phyloP scores from a whole-genome alignment of 352 stramenopile species.

The Pythium scleroteichum region DNA sequence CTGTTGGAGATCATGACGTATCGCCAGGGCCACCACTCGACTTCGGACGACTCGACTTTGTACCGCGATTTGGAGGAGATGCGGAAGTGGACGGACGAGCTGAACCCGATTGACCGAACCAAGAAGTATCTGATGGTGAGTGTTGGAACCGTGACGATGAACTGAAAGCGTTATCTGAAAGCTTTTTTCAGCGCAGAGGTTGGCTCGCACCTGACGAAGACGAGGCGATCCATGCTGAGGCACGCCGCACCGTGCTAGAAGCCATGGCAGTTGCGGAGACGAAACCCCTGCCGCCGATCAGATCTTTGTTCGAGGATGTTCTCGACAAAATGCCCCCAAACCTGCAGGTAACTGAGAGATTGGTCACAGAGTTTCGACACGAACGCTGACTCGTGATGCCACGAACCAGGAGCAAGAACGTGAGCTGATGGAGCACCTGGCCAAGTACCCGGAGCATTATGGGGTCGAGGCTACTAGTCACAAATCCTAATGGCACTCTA shows the following conservation, averaged over 20 bases:
- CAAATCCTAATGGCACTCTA: too few species aligned
- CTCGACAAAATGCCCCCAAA: conserved; percentile 94
- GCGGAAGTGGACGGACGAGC: conserved; percentile 87
- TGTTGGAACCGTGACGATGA: neutral
- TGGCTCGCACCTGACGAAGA: conserved; percentile 91
- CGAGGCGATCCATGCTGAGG: conserved; percentile 76
- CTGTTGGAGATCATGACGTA: conserved; percentile 99
- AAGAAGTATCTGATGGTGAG: conserved; percentile 89
- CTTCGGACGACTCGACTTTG: conserved; percentile 96
- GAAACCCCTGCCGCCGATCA: conserved; percentile 83
- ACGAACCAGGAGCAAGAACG: conserved; percentile 88
- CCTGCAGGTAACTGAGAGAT: conserved; percentile 87
- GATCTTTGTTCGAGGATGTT: conserved; percentile 97
- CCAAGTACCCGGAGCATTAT: conserved; percentile 94
- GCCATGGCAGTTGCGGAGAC: conserved; percentile 90
- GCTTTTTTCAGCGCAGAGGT: conserved; percentile 56
- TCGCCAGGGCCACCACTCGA: conserved; percentile 97
- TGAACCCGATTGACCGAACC: conserved; percentile 90
- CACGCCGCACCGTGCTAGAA: conserved; percentile 84
- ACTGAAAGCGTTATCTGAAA: neutral
- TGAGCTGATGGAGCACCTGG: conserved; percentile 89
- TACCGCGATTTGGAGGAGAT: conserved; percentile 95
- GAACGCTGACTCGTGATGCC: neutral
- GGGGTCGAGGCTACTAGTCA: too few species aligned
- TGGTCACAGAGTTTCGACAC: neutral